These are phyloP conservation scores for Brassica hybrid DNA, from an alignment of 441 rosid species.

Conservation along the genomic window DNA sequence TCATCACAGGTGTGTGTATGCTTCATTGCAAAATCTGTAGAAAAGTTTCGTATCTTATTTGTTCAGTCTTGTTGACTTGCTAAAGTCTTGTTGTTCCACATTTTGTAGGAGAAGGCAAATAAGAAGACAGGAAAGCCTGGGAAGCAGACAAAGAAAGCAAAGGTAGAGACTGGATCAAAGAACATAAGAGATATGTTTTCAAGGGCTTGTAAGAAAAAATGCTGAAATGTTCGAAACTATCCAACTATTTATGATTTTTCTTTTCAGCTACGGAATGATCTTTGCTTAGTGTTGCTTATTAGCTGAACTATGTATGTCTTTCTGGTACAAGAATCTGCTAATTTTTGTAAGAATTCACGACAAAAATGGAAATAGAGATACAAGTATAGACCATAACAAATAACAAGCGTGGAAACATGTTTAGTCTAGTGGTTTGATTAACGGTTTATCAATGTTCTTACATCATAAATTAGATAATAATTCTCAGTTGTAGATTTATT, in stretches of 20 bases:
- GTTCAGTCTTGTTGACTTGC: background rate
- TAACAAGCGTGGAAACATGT: too few species aligned
- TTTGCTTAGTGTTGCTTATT: too few species aligned
- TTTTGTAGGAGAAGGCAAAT: constrained; percentile 56
- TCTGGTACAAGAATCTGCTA: background rate
- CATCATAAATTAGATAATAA: too few species aligned
- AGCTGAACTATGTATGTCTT: background rate
- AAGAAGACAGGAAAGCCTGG: constrained; percentile 51
- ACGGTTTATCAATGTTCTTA: too few species aligned
- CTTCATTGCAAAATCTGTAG: background rate
- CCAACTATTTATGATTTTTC: constrained; percentile 3
- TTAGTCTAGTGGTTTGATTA: too few species aligned
- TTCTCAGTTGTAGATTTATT: too few species aligned
- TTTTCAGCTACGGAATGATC: too few species aligned
- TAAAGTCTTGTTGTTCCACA: too few species aligned
- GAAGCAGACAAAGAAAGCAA: constrained; percentile 67
- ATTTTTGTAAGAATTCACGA: too few species aligned
- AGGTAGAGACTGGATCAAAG: constrained; percentile 75
- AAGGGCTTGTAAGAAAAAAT: constrained; percentile 65
- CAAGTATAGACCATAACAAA: too few species aligned
- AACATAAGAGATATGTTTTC: constrained; percentile 89
- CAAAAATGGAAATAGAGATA: too few species aligned
- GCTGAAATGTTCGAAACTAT: constrained; percentile 34
- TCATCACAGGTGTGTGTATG: constrained; percentile 51
- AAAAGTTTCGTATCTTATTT: too few species aligned